A percentile compares a stretch with the other conserved stretches of the same genome.
Evolutionary conservation across 768 basidiomycete species (phyloP).

Genomic region (Mycena polygramma): DNA sequence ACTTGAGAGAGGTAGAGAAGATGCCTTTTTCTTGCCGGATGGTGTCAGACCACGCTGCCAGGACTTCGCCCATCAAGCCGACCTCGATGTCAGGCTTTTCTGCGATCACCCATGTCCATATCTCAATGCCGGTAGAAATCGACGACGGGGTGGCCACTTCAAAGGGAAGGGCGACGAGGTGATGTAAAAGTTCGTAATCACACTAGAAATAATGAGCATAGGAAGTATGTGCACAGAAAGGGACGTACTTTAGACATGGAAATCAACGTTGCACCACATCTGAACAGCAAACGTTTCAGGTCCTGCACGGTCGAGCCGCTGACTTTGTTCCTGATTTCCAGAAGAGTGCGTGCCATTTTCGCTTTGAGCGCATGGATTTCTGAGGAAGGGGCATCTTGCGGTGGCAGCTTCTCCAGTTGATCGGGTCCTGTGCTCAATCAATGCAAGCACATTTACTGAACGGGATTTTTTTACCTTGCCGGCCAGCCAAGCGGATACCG

Average conservation of each 20-base stretch:
- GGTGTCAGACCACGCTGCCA: constrained; percentile 89
- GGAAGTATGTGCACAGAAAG: not conserved
- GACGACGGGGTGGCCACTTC: constrained; percentile 90
- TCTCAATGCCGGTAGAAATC: constrained; percentile 89
- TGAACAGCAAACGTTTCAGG: constrained; percentile 86
- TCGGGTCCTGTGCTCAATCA: constrained; percentile 59
- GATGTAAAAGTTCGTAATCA: constrained; percentile 88
- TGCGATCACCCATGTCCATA: constrained; percentile 96
- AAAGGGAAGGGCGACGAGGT: constrained; percentile 90
- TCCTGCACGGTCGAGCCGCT: constrained; percentile 85
- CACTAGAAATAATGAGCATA: constrained; percentile 60
- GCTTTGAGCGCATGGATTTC: constrained; percentile 77
- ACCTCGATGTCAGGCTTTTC: constrained; percentile 88
- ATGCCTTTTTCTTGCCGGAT: constrained; percentile 85
- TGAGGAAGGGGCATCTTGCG: constrained; percentile 66
- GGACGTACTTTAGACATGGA: constrained; percentile 69
- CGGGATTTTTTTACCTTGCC: constrained; percentile 63
- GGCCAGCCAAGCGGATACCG: constrained; percentile 79
- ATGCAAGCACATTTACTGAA: constrained; percentile 1
- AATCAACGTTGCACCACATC: constrained; percentile 87
- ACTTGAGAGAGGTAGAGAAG: constrained; percentile 89
- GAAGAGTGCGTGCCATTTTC: constrained; percentile 75
- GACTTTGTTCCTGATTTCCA: constrained; percentile 78
- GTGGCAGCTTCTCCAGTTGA: constrained; percentile 72
- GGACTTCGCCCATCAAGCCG: constrained; percentile 85